phyloP scores from a whole-genome alignment of 139 green algal species.

The Pleodorina starrii region DNA sequence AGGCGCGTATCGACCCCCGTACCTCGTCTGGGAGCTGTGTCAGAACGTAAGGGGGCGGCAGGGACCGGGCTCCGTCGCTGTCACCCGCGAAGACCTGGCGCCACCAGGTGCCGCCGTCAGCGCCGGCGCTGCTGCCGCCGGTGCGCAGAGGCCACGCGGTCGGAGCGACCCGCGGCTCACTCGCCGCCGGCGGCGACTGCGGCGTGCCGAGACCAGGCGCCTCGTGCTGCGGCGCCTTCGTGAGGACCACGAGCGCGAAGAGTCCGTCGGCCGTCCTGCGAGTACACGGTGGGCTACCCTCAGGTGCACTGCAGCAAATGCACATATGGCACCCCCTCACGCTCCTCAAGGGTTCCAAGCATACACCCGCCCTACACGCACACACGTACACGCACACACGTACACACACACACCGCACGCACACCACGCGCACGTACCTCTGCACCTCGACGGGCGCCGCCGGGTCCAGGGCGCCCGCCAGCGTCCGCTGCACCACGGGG shows the following conservation, averaged over 20 bases:
- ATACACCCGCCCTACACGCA: too few relatives aligned
- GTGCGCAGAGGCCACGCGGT: neutral
- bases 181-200: neutral
- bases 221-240: neutral
- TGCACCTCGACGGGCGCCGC: conserved; percentile 3
- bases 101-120: conserved; percentile 6
- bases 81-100: conserved; percentile 12
- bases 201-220: too few relatives aligned
- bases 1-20: neutral
- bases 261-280: conserved; percentile 31
- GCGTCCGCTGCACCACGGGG: neutral
- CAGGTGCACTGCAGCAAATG: neutral
- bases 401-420: too few relatives aligned
- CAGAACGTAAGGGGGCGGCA: conserved; percentile 34
- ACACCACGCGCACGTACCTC: too few relatives aligned
- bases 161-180: neutral
- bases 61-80: neutral
- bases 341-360: too few relatives aligned
- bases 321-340: too few relatives aligned
- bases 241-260: conserved; percentile 20
- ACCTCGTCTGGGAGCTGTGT: conserved; percentile 12
- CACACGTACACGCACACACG: too few relatives aligned
- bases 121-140: neutral
- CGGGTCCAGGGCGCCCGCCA: conserved; percentile 12
- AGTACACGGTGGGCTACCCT: neutral